These are phyloP conservation scores for Lactarius deliciosus DNA, from an alignment of 768 basidiomycete species.

Conservation along the genomic window DNA sequence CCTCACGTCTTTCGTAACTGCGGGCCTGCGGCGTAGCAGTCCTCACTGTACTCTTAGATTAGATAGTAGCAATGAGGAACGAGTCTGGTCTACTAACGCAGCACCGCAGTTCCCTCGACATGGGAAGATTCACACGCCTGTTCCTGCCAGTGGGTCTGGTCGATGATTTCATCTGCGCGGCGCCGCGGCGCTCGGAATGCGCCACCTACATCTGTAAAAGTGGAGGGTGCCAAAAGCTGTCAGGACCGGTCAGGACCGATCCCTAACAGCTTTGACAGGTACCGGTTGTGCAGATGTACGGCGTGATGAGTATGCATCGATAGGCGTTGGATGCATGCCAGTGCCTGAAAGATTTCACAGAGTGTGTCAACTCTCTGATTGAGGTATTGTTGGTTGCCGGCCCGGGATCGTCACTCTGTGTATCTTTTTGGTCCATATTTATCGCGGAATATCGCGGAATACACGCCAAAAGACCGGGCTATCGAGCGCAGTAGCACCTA, in stretches of 20 bases:
- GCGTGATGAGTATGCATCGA: conserved; percentile 70
- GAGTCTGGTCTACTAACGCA: neutral
- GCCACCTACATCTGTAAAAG: no score
- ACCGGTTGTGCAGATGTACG: no score
- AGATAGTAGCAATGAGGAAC: neutral
- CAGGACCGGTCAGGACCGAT: no score
- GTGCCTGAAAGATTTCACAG: neutral
- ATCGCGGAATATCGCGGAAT: no score
- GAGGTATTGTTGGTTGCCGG: neutral
- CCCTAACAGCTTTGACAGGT: no score
- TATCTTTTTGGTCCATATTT: no score
- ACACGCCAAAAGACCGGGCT: no score
- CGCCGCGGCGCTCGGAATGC: neutral
- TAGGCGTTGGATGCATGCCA: conserved; percentile 42
- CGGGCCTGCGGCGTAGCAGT: neutral
- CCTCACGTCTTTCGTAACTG: neutral
- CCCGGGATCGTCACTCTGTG: no score
- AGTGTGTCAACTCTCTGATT: neutral
- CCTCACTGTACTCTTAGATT: neutral
- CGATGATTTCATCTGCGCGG: neutral
- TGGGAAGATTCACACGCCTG: neutral
- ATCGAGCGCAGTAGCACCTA: no score
- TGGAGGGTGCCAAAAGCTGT: no score
- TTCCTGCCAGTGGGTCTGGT: no score
- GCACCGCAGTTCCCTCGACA: neutral